phyloP scores from a whole-genome alignment of 371 early-diverging fungal genomes.

The Paramicrosporidium saccamoebae region DNA sequence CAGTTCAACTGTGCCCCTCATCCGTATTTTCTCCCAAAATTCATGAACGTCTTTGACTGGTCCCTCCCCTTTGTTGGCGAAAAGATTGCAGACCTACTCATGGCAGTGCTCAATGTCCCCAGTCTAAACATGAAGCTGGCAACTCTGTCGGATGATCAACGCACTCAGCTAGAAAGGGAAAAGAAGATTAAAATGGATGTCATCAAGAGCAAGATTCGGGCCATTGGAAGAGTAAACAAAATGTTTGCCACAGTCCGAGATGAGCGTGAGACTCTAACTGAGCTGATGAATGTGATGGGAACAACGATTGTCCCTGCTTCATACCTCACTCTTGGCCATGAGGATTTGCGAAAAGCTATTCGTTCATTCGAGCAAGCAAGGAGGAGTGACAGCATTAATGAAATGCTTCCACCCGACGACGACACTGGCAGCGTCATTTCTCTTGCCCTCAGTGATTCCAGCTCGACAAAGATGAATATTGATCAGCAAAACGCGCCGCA shows the following conservation, averaged over 20 bases:
- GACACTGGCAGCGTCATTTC: too few relatives aligned
- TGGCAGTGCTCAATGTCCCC: conserved; percentile 65
- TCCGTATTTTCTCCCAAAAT: conserved; percentile 84
- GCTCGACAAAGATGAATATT: too few relatives aligned
- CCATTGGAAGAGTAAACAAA: conserved; percentile 56
- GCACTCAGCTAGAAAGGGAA: conserved; percentile 1
- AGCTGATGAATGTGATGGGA: conserved; percentile 58
- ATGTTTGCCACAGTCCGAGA: too few relatives aligned
- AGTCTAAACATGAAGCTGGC: conserved; percentile 13
- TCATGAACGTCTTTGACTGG: conserved; percentile 61
- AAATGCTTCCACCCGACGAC: conserved; percentile 74
- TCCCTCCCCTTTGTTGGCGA: conserved; percentile 90
- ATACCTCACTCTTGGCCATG: conserved; percentile 49
- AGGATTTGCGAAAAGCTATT: conserved; percentile 58
- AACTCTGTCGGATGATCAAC: not conserved
- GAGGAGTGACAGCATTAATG: conserved; percentile 53
- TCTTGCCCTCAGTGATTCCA: too few relatives aligned
- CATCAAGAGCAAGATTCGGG: conserved; percentile 62
- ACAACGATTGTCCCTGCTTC: conserved; percentile 43
- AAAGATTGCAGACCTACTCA: conserved; percentile 78
- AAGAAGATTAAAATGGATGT: conserved; percentile 5
- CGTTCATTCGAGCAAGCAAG: conserved; percentile 67
- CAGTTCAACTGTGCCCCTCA: conserved; percentile 61
- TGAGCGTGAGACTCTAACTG: conserved; percentile 59
- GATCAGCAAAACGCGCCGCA: too few relatives aligned